Base-by-base conservation (phyloP, 192 early-diverging fungal species). In the Coemansia sp. region DNA sequence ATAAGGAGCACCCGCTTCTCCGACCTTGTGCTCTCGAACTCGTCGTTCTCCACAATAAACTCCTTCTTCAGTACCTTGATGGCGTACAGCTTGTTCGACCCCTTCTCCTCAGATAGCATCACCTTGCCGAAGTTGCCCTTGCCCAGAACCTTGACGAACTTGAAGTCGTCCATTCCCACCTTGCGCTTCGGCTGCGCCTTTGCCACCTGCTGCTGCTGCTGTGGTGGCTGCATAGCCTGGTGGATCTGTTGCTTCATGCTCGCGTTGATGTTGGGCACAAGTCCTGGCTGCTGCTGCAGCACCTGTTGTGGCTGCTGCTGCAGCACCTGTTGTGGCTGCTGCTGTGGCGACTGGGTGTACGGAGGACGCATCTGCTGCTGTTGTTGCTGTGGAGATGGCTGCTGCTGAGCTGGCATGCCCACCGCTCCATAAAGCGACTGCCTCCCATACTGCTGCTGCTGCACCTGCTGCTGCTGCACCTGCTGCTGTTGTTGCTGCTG, bases 101-200 rank as follows among this genome's bases (percentile, higher is more conserved):
- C 50, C 70, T 92, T 92, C 64, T 99, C 95, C 74, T 97, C 94
- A 4, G 95, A 93, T 55, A 99, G 84, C 91, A 99, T 95, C 20
- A 98, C 96, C 83, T 99, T 99, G 71, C 97, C 97, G 86, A 97
- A 99, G 82, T 97, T 98, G 53, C 97, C 97, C 74, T 95, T 97
- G 60, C 97, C 97, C 13, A 99, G 81, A 2, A 99, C 96, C 20
- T 94, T 92, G 54, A 95, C 65, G 55, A 99, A 94, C 59, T 87
- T 90, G 62, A 99, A 99, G 68, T 99, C 95, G 50, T 96, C 91
- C 20, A 95, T 69, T 2, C 89, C 87, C 44, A 97, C 87, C 55
- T 89, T 89, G 31, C 81, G 83, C 27, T 64, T 61, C 54, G 68
- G 72, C 67, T 82, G 65, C n/a, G 57, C 53, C 30, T 44, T 48